A percentile compares a stretch with the other conserved stretches of the same genome.
Conservation (phyloP, 1,139 yeast species). For the Protomyces arabidopsidicola region DNA sequence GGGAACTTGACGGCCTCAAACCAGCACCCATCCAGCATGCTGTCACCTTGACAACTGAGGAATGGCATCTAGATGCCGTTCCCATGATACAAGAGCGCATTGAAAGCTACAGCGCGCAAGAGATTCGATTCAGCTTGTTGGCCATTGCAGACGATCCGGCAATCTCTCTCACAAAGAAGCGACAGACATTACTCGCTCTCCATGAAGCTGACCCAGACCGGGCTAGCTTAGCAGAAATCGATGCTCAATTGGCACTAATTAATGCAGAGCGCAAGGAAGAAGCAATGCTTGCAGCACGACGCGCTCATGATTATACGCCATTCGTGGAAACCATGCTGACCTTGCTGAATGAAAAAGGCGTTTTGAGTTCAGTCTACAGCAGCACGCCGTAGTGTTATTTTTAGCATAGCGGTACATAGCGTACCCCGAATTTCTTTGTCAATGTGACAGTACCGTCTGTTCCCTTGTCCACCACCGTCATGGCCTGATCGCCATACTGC, state of each 20-base stretch:
- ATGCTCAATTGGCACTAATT: neutral
- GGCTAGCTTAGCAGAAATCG: neutral
- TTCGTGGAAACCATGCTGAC: neutral
- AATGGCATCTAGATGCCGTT: conserved; percentile 46
- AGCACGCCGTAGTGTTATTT: neutral
- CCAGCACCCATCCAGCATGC: conserved; percentile 55
- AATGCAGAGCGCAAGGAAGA: neutral
- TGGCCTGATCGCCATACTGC: conserved; percentile 25
- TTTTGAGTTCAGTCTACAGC: neutral
- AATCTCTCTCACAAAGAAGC: conserved; percentile 31
- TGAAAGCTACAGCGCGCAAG: conserved; percentile 46
- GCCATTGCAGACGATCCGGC: conserved; percentile 55
- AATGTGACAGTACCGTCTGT: conserved; percentile 17
- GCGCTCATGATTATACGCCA: conserved; percentile 7
- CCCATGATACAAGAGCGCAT: conserved; percentile 49
- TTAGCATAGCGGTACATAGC: conserved; percentile 30
- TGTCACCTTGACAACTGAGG: conserved; percentile 41
- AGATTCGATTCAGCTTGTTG: conserved; percentile 56
- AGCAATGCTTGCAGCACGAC: conserved; percentile 1
- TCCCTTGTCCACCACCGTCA: conserved; percentile 29
- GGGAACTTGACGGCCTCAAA: conserved; percentile 65
- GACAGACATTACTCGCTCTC: neutral
- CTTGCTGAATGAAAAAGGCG: conserved; percentile 3
- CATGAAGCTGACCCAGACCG: neutral
- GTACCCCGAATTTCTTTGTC: conserved; percentile 28